These are phyloP conservation scores for Calophaca sinica DNA, from an alignment of 306 rosid species.

Conservation along the genomic window DNA sequence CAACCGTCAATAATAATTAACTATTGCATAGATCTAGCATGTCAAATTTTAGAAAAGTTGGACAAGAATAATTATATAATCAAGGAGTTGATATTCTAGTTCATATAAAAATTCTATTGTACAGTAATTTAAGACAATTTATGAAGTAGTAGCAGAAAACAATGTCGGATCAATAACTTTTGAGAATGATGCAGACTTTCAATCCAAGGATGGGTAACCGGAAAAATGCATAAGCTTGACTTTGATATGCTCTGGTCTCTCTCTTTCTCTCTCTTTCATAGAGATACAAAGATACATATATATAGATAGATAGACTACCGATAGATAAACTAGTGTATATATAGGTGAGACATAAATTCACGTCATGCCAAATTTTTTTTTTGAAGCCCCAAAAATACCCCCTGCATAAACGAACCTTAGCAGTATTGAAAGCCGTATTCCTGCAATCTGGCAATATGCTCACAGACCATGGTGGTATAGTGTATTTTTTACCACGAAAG, in stretches of 20 bases:
- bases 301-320: background rate
- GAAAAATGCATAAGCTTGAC: too few relatives aligned
- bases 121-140: background rate
- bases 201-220: background rate
- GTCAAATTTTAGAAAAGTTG: too few relatives aligned
- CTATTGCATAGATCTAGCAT: too few relatives aligned
- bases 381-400: constrained; percentile 21
- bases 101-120: too few relatives aligned
- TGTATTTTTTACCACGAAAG: constrained; percentile 78
- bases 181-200: background rate
- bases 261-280: too few relatives aligned
- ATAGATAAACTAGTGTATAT: constrained; percentile 1
- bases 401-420: constrained; percentile 71
- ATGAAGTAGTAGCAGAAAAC: background rate
- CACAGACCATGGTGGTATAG: constrained; percentile 95
- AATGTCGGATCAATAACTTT: constrained; percentile 2
- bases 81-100: too few relatives aligned
- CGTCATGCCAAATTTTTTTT: constrained; percentile 27
- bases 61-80: too few relatives aligned
- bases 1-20: too few relatives aligned
- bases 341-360: constrained; percentile 22
- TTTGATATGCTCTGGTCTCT: too few relatives aligned
- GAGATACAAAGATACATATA: too few relatives aligned
- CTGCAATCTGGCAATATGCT: constrained; percentile 94
- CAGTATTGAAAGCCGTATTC: constrained; percentile 80